Conservation (phyloP, 441 rosid genomes). For the Populus hybrid region DNA sequence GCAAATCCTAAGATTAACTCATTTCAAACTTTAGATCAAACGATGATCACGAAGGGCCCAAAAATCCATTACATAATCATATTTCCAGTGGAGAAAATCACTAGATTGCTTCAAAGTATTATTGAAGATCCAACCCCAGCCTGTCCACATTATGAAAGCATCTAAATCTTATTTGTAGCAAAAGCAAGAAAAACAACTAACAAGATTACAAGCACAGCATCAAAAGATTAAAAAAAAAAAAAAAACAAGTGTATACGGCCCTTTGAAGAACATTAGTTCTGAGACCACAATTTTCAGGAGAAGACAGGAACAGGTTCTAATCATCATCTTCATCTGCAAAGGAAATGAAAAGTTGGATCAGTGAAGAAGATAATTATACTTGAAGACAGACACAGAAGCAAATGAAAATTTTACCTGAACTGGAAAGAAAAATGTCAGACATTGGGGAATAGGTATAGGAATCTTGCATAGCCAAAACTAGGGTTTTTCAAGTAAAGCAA, state of each 20-base stretch:
- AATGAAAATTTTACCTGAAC: neutral
- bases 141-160: neutral
- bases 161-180: neutral
- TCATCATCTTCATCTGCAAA: constrained; percentile 18
- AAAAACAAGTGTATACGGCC: constrained; percentile 6
- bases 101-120: constrained; percentile 17
- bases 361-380: neutral
- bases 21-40: neutral
- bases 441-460: neutral
- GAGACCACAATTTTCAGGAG: constrained; percentile 6
- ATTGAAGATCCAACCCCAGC: neutral
- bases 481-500: too few relatives aligned
- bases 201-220: constrained; percentile 12
- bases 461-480: too few relatives aligned
- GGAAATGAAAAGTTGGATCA: neutral
- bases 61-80: neutral
- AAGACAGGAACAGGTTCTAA: neutral
- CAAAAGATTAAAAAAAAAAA: neutral
- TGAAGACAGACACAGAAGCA: neutral
- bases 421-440: neutral
- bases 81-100: neutral
- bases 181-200: neutral
- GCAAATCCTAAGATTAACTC: neutral
- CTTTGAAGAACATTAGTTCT: neutral
- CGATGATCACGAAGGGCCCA: neutral